phyloP scores from a whole-genome alignment of 805 yeast genomes.

The Myxozyma melibiosi region DNA sequence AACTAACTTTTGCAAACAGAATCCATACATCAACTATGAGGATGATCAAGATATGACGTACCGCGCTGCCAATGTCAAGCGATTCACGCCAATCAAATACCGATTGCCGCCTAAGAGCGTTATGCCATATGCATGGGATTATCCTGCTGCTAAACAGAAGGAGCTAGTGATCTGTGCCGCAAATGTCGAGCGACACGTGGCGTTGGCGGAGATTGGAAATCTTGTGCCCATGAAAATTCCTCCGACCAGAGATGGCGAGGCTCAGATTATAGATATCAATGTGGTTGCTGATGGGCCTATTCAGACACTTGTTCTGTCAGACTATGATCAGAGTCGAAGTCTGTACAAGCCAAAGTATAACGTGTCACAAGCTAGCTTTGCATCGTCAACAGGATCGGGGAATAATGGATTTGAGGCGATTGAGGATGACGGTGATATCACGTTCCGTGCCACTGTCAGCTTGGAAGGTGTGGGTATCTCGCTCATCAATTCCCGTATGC shows the following conservation, averaged over 20 bases:
- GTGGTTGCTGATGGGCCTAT: constrained; percentile 97
- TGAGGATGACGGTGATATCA: constrained; percentile 57
- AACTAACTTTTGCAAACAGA: constrained; percentile 3
- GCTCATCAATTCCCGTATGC: constrained; percentile 64
- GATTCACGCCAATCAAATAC: constrained; percentile 76
- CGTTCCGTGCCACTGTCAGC: constrained; percentile 57
- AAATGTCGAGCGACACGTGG: constrained; percentile 74
- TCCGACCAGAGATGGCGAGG: constrained; percentile 44
- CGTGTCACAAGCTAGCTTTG: constrained; percentile 29
- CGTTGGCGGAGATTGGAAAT: constrained; percentile 90
- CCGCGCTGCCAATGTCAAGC: constrained; percentile 12
- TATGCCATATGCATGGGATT: constrained; percentile 99
- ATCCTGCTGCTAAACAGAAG: constrained; percentile 84
- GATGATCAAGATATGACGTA: constrained; percentile 64
- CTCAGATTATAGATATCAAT: constrained; percentile 67
- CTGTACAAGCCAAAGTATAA: constrained; percentile 58
- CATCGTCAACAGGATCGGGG: constrained; percentile 18
- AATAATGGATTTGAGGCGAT: constrained; percentile 36
- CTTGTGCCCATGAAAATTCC: constrained; percentile 82
- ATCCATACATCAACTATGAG: constrained; percentile 39
- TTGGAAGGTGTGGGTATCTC: constrained; percentile 86
- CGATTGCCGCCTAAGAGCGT: constrained; percentile 85
- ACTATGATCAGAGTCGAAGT: constrained; percentile 77
- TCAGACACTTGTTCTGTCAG: constrained; percentile 80
- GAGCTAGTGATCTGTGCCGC: constrained; percentile 74